These are phyloP conservation scores for Blastocystis sp. DNA, from an alignment of 352 stramenopile species.

Conservation along the genomic window DNA sequence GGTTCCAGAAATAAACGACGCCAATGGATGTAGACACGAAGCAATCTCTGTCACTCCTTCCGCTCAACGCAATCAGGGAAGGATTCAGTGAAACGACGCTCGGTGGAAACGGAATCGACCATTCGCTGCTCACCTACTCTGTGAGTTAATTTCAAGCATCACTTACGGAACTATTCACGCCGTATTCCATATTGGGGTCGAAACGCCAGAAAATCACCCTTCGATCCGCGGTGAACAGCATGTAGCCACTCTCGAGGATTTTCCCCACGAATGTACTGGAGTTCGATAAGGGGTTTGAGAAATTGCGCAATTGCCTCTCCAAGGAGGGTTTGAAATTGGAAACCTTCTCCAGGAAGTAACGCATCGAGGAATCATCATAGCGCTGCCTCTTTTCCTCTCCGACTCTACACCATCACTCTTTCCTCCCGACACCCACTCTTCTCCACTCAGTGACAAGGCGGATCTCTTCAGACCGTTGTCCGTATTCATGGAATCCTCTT, in stretches of 20 bases:
- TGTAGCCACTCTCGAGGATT: neutral
- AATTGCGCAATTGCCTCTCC: neutral
- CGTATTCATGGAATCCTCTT: neutral
- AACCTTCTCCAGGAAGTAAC: neutral
- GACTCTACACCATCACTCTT: neutral
- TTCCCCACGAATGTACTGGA: neutral
- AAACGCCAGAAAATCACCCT: neutral
- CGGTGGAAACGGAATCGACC: neutral
- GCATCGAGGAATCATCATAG: neutral
- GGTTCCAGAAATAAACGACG: constrained; percentile 4
- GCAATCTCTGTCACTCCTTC: neutral
- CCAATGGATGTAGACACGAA: neutral
- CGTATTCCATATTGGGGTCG: neutral
- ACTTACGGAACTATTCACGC: neutral
- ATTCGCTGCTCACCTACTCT: neutral
- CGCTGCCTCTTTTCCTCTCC: neutral
- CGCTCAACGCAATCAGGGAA: neutral
- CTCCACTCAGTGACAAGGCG: neutral
- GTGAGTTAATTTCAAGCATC: neutral
- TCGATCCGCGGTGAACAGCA: neutral
- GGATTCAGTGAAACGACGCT: neutral
- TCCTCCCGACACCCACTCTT: neutral
- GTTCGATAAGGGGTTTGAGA: neutral
- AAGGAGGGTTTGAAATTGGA: neutral
- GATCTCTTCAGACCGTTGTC: neutral